Conservation (phyloP, 139 green algal genomes). For the Coelastrella sp. region DNA sequence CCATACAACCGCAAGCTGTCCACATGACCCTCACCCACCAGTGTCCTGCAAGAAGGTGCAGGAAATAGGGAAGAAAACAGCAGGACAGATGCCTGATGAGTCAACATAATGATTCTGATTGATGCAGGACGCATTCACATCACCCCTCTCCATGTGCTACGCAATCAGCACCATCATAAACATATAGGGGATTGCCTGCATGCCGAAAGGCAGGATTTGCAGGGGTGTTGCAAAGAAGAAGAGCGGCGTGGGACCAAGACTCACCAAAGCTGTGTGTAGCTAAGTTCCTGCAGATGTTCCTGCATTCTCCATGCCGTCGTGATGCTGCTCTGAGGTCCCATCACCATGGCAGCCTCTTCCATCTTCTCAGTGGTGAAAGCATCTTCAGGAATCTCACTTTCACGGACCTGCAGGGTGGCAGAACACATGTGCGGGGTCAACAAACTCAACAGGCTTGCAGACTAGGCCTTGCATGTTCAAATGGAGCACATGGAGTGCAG, state of each 20-base stretch:
- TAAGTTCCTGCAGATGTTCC: slow-evolving; percentile 70
- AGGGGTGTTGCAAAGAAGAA: too few species aligned
- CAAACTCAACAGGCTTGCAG: too few species aligned
- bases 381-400: slow-evolving; percentile 53
- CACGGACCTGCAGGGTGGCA: slow-evolving; percentile 18
- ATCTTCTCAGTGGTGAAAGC: slow-evolving; percentile 74
- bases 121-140: too few species aligned
- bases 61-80: not conserved
- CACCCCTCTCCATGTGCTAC: too few species aligned
- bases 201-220: too few species aligned
- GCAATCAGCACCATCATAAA: too few species aligned
- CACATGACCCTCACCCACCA: slow-evolving; percentile 74
- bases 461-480: too few species aligned
- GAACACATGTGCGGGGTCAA: too few species aligned
- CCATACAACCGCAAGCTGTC: slow-evolving; percentile 67
- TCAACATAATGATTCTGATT: too few species aligned
- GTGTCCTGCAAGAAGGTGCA: slow-evolving; percentile 40
- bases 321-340: slow-evolving; percentile 48
- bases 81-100: not conserved
- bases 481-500: too few species aligned
- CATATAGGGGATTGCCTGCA: too few species aligned
- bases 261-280: slow-evolving; percentile 91
- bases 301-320: slow-evolving; percentile 57
- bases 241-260: not conserved
- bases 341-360: slow-evolving; percentile 60